Percentiles rank a stretch among this genome's conserved stretches.
phyloP scores from a whole-genome alignment of 2,329 filamentous ascomycete genomes.

The Paracamarosporium sp. region DNA sequence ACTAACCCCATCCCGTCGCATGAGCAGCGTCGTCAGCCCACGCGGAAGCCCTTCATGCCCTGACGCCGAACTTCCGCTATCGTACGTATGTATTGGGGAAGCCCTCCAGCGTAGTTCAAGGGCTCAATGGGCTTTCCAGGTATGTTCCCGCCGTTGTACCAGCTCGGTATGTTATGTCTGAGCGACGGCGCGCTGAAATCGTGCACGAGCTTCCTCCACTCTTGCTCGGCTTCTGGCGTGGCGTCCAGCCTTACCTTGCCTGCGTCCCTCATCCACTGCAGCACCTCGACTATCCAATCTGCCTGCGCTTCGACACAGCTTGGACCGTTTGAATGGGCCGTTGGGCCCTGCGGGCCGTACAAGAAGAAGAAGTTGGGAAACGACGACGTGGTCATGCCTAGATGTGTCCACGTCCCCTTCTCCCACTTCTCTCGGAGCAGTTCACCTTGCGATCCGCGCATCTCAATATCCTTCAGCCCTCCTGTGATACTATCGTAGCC shows the following conservation, averaged over 20 bases:
- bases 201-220: no score
- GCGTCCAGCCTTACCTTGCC: no score
- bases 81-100: constrained; percentile 12
- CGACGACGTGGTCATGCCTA: constrained; percentile 13
- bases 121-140: constrained; percentile 10
- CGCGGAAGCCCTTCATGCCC: constrained; percentile 14
- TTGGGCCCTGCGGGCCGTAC: constrained; percentile 20
- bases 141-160: no score
- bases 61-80: constrained; percentile 12
- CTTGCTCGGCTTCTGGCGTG: no score
- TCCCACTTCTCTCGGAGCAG: constrained; percentile 15
- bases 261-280: no score
- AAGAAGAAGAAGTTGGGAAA: constrained; percentile 20
- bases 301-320: constrained; percentile 7
- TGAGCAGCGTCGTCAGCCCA: constrained; percentile 12
- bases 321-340: constrained; percentile 9
- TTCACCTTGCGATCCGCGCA: constrained; percentile 24
- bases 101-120: constrained; percentile 15
- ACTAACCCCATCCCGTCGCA: neutral
- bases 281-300: no score
- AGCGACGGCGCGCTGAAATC: no score
- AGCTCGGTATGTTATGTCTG: no score
- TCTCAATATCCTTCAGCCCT: constrained; percentile 34
- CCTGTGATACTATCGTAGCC: constrained; percentile 41
- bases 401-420: constrained; percentile 13